Evolutionary conservation across 371 early-diverging fungal species (phyloP).

Genomic region (Mucor indicus): DNA sequence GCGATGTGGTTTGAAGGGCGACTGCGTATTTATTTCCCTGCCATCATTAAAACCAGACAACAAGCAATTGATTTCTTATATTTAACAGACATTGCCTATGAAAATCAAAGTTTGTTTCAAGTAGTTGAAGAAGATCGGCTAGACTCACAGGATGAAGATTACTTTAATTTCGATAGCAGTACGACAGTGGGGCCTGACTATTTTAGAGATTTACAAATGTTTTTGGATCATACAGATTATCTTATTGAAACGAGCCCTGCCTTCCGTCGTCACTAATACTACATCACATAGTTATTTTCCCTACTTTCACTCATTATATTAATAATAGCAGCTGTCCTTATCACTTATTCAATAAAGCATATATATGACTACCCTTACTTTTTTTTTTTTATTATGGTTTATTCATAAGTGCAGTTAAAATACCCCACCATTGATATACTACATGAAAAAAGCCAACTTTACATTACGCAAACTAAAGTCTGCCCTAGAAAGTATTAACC

Average conservation of each 20-base stretch:
- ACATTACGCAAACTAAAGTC: too few relatives aligned
- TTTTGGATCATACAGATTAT: conserved; percentile 44
- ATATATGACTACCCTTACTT: too few relatives aligned
- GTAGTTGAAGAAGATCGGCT: conserved; percentile 1
- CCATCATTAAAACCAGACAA: not conserved
- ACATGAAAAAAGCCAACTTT: too few relatives aligned
- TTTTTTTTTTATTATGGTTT: too few relatives aligned
- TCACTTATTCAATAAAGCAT: too few relatives aligned
- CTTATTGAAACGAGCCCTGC: conserved; percentile 36
- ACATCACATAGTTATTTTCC: not conserved
- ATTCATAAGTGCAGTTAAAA: too few relatives aligned
- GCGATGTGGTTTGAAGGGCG: conserved; percentile 8
- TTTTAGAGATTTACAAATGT: conserved; percentile 41
- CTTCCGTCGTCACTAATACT: conserved; percentile 6
- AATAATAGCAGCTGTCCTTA: not conserved
- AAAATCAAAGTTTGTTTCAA: not conserved
- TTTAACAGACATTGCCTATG: not conserved
- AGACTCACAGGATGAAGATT: not conserved
- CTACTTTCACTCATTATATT: not conserved
- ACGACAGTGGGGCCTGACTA: conserved; percentile 35
- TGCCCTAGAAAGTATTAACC: too few relatives aligned
- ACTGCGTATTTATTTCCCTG: conserved; percentile 22
- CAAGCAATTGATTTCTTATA: conserved; percentile 8
- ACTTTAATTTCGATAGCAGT: not conserved
- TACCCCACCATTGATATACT: too few relatives aligned